These are phyloP conservation scores for Candida broadrunensis DNA, from an alignment of 805 yeast species.

Conservation along the genomic window DNA sequence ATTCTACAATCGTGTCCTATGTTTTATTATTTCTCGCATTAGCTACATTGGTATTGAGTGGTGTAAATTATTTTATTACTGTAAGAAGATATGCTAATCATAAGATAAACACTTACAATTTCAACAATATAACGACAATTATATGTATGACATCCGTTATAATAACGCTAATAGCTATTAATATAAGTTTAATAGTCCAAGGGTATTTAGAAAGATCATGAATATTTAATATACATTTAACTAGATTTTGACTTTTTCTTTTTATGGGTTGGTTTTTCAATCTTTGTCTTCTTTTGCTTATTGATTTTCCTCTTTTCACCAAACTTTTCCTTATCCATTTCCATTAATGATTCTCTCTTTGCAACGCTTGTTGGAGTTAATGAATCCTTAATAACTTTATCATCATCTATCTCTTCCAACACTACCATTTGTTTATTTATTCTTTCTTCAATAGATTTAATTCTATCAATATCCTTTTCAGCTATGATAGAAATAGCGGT, in stretches of 20 bases:
- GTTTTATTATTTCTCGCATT: conserved; percentile 36
- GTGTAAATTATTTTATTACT: conserved; percentile 41
- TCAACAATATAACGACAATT: conserved; percentile 27
- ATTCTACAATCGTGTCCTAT: conserved; percentile 30
- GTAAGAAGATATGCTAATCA: conserved; percentile 42
- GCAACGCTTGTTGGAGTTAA: conserved; percentile 73
- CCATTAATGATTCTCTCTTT: conserved; percentile 86
- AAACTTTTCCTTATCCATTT: conserved; percentile 87
- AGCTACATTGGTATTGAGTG: conserved; percentile 35
- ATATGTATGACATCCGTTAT: conserved; percentile 31
- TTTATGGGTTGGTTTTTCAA: conserved; percentile 8
- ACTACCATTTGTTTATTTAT: conserved; percentile 78
- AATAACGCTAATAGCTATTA: conserved; percentile 32
- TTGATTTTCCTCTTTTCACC: conserved; percentile 67
- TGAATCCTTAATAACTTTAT: conserved; percentile 69
- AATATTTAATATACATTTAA: conserved; percentile 1
- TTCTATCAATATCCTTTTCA: conserved; percentile 78
- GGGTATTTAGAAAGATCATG: conserved; percentile 10
- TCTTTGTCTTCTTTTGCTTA: conserved; percentile 31
- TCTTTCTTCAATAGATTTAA: conserved; percentile 83
- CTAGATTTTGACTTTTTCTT: conserved; percentile 2
- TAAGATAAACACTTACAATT: conserved; percentile 37
- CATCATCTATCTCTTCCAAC: conserved; percentile 69
- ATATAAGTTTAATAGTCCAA: conserved; percentile 24
- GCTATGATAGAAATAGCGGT: conserved; percentile 78